A percentile compares a stretch with the other conserved stretches of the same genome.
phyloP scores from a whole-genome alignment of 2,329 filamentous ascomycete genomes.

The Botryosphaeria dothidea region DNA sequence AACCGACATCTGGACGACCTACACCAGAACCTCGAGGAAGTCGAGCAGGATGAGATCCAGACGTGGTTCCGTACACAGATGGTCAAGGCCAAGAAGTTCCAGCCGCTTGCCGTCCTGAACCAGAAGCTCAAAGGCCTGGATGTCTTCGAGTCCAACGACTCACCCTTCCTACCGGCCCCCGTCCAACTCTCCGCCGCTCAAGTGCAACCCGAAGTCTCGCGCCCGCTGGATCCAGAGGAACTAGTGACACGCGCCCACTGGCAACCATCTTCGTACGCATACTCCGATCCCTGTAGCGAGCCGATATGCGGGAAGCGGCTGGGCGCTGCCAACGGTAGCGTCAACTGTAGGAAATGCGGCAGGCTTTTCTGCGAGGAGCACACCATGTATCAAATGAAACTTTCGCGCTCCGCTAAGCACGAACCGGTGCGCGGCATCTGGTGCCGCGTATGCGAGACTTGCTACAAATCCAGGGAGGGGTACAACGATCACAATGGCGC shows the following conservation, averaged over 20 bases:
- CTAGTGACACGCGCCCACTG: constrained; percentile 86
- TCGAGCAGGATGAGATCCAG: constrained; percentile 91
- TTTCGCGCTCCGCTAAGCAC: constrained; percentile 84
- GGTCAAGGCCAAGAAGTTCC: constrained; percentile 88
- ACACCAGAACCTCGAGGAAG: constrained; percentile 84
- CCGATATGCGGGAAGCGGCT: constrained; percentile 80
- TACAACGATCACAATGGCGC: constrained; percentile 85
- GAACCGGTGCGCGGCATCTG: constrained; percentile 89
- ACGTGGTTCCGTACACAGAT: constrained; percentile 97
- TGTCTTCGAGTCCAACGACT: constrained; percentile 90
- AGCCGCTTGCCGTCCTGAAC: constrained; percentile 86
- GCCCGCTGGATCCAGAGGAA: constrained; percentile 75
- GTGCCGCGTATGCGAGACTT: constrained; percentile 98
- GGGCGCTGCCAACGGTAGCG: constrained; percentile 75
- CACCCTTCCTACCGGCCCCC: constrained; percentile 45
- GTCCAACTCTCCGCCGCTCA: constrained; percentile 37
- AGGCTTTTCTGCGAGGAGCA: constrained; percentile 95
- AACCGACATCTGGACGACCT: constrained; percentile 83
- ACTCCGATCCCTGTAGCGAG: constrained; percentile 81
- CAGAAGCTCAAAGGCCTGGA: constrained; percentile 91
- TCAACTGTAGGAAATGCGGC: constrained; percentile 94
- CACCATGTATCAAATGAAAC: constrained; percentile 99
- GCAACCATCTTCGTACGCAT: constrained; percentile 75
- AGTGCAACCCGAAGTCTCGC: constrained; percentile 31
- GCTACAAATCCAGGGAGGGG: constrained; percentile 92